Evolutionary conservation across 805 yeast species (phyloP).

Genomic region (Dipodascus albidus): DNA sequence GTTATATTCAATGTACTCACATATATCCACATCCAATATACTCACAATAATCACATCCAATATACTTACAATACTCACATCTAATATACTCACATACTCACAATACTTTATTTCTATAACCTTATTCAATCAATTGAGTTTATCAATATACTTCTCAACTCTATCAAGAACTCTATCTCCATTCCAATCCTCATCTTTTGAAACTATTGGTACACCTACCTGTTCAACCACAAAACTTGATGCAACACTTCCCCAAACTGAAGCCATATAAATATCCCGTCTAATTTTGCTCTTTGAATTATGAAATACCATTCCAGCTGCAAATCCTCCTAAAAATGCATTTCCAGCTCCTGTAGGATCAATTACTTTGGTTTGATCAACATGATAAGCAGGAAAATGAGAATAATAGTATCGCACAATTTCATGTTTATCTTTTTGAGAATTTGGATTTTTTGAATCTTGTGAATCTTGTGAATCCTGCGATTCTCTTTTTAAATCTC

Average conservation of each 20-base stretch:
- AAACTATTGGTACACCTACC: conserved; percentile 54
- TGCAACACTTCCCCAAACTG: conserved; percentile 62
- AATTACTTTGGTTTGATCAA: conserved; percentile 33
- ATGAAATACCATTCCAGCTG: conserved; percentile 48
- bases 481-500: too few relatives aligned
- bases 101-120: background rate
- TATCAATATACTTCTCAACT: conserved; percentile 29
- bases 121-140: background rate
- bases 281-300: too few relatives aligned
- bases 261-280: conserved; percentile 30
- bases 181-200: conserved; percentile 41
- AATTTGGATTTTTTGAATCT: too few relatives aligned
- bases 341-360: conserved; percentile 98
- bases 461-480: too few relatives aligned
- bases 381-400: conserved; percentile 71
- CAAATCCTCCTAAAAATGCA: conserved; percentile 73
- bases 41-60: too few relatives aligned
- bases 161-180: conserved; percentile 37
- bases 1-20: too few relatives aligned
- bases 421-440: too few relatives aligned
- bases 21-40: too few relatives aligned
- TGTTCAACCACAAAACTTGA: conserved; percentile 78
- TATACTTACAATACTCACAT: too few relatives aligned
- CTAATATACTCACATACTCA: too few relatives aligned
- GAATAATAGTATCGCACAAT: conserved; percentile 5